Evolutionary conservation across 805 yeast species (phyloP).

Genomic region (Yarrowia sp.): DNA sequence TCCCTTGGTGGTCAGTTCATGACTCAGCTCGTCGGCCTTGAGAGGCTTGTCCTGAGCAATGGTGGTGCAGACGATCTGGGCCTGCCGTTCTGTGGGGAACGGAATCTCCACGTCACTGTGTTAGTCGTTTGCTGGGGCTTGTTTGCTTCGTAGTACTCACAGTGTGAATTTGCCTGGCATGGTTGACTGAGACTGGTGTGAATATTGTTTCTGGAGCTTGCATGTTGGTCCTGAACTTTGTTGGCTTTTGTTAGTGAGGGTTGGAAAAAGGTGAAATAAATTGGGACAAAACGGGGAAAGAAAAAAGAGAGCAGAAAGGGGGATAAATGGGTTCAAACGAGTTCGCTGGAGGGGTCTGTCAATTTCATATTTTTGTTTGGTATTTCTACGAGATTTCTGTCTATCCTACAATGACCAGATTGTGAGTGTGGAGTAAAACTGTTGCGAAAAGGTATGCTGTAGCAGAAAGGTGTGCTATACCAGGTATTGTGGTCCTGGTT

Average conservation of each 20-base stretch:
- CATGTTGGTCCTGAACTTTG: not conserved
- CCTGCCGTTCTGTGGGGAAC: conserved; percentile 56
- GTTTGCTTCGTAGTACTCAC: not conserved
- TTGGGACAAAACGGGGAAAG: no score
- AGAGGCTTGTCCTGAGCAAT: conserved; percentile 78
- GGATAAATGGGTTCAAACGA: no score
- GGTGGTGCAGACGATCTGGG: conserved; percentile 58
- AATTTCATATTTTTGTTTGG: no score
- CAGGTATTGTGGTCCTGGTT: no score
- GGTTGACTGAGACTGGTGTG: not conserved
- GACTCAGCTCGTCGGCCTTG: conserved; percentile 60
- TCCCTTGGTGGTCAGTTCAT: conserved; percentile 43
- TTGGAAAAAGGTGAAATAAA: not conserved
- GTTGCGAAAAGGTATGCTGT: no score
- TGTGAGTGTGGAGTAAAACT: no score
- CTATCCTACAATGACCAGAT: no score
- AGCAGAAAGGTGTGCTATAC: no score
- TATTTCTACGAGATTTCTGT: no score
- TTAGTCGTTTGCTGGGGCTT: not conserved
- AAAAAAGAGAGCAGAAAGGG: no score
- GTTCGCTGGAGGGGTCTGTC: no score
- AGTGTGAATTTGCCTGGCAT: conserved; percentile 22
- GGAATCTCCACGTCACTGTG: conserved; percentile 47
- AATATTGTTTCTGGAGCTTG: not conserved
- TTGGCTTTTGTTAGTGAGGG: not conserved